These are phyloP conservation scores for Leishmania tarentolae DNA, from an alignment of 208 protist genomes.

Conservation along the genomic window DNA sequence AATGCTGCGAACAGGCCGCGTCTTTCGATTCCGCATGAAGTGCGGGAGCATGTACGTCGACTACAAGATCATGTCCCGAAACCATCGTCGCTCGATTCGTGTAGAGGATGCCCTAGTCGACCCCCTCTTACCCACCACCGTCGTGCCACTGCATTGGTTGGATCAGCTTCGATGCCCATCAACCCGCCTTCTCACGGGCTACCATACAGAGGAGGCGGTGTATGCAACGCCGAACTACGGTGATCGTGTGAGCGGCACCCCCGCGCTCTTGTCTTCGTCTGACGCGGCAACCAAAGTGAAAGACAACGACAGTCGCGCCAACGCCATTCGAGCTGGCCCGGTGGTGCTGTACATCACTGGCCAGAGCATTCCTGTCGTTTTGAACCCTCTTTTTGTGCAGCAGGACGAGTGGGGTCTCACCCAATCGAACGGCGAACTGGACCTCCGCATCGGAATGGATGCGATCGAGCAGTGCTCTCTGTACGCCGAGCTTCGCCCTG, in stretches of 20 bases:
- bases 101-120: constrained; percentile 86
- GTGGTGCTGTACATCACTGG: constrained; percentile 88
- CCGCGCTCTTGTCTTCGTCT: background rate
- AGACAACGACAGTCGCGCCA: constrained; percentile 11
- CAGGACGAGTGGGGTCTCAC: constrained; percentile 52
- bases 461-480: constrained; percentile 88
- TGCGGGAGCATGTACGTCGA: constrained; percentile 80
- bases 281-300: background rate
- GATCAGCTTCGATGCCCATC: constrained; percentile 81
- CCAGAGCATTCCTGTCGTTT: constrained; percentile 66
- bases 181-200: constrained; percentile 69
- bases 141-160: constrained; percentile 76
- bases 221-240: constrained; percentile 45
- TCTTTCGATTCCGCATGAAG: constrained; percentile 58
- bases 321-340: constrained; percentile 76
- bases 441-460: constrained; percentile 85
- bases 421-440: constrained; percentile 40
- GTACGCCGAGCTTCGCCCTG: constrained; percentile 83
- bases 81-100: constrained; percentile 72
- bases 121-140: constrained; percentile 54
- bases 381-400: constrained; percentile 80
- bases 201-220: constrained; percentile 65
- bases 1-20: constrained; percentile 46
- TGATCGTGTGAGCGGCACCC: constrained; percentile 21
- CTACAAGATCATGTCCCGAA: constrained; percentile 82